Percentiles rank a stretch among this genome's conserved stretches.
Conservation (phyloP, 2,329 filamentous ascomycete genomes). For the Boeremia lycopersici region DNA sequence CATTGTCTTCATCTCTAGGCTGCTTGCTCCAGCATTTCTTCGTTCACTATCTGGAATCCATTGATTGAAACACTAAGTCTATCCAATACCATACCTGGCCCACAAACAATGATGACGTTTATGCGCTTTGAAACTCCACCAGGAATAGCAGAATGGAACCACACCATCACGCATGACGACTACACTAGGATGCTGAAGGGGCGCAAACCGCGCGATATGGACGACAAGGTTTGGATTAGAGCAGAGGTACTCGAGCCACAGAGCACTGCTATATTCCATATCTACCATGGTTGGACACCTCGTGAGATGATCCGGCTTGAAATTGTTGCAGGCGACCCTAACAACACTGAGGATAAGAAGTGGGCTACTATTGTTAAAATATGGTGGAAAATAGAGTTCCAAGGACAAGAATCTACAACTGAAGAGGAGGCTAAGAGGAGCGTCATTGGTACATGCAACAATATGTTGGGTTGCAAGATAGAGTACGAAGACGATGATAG, state of each 20-base stretch:
- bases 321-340: constrained; percentile 15
- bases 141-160: constrained; percentile 16
- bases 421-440: constrained; percentile 19
- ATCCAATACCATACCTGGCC: too few relatives aligned
- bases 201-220: constrained; percentile 12
- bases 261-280: constrained; percentile 8
- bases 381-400: constrained; percentile 16
- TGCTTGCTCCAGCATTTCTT: constrained; percentile 4
- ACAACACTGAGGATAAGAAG: constrained; percentile 16
- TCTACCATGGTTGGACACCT: constrained; percentile 14
- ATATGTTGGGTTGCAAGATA: constrained; percentile 15
- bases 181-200: constrained; percentile 19
- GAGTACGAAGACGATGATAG: not conserved
- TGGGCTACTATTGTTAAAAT: constrained; percentile 21
- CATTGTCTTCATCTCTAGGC: constrained; percentile 5
- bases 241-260: constrained; percentile 7
- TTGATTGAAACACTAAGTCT: too few relatives aligned
- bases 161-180: constrained; percentile 16
- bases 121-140: constrained; percentile 13
- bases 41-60: not conserved
- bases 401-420: constrained; percentile 1
- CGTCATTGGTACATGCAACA: constrained; percentile 15
- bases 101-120: not conserved
- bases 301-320: constrained; percentile 9
- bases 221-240: constrained; percentile 14